These are phyloP conservation scores for Phialocephala subalpina DNA, from an alignment of 2,329 filamentous ascomycete species.

Conservation along the genomic window DNA sequence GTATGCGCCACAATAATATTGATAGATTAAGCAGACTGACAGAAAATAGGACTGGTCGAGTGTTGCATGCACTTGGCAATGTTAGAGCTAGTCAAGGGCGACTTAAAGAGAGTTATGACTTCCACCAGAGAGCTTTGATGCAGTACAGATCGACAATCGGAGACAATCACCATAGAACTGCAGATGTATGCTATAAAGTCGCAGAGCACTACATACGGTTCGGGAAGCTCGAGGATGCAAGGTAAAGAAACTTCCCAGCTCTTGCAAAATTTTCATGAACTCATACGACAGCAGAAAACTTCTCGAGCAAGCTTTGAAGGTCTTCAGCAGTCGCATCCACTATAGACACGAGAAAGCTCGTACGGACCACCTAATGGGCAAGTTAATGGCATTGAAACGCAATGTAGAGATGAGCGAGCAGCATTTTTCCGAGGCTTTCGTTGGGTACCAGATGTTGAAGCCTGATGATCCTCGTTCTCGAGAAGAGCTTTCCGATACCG, in stretches of 20 bases:
- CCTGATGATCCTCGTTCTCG: too few species aligned
- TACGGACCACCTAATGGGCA: too few species aligned
- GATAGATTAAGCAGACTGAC: neutral
- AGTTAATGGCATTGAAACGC: too few species aligned
- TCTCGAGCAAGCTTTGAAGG: too few species aligned
- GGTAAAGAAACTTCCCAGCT: neutral
- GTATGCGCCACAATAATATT: conserved; percentile 1
- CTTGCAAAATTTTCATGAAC: neutral
- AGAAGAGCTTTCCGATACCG: too few species aligned
- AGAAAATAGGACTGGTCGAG: conserved; percentile 16
- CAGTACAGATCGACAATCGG: conserved; percentile 39
- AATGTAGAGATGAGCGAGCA: too few species aligned
- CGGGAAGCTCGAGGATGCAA: neutral
- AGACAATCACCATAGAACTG: conserved; percentile 40
- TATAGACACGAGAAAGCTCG: too few species aligned
- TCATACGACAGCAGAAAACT: neutral
- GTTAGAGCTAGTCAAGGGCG: conserved; percentile 22
- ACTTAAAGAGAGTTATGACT: conserved; percentile 34
- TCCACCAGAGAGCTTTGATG: conserved; percentile 34
- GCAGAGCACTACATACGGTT: conserved; percentile 37
- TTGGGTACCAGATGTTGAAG: too few species aligned
- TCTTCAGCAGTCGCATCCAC: too few species aligned
- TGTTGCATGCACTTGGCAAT: conserved; percentile 28
- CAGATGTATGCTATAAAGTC: conserved; percentile 36
- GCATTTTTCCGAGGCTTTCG: too few species aligned